These are phyloP conservation scores for Psilocybe cubensis DNA, from an alignment of 768 basidiomycete genomes.

Conservation along the genomic window DNA sequence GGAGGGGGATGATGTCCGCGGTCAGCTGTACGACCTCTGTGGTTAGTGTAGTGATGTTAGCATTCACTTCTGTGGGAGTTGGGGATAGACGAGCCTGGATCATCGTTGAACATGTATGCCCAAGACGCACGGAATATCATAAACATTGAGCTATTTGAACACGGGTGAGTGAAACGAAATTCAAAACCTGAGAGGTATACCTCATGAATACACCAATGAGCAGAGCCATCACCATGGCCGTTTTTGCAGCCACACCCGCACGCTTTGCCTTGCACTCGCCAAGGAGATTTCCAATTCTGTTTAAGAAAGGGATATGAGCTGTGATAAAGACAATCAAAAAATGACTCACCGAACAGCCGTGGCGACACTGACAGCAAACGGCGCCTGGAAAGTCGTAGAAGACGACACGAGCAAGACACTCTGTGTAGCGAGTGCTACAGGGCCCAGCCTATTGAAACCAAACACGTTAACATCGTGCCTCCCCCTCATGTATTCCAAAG, in stretches of 20 bases:
- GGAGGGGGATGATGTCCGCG: constrained; percentile 71
- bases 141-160: constrained; percentile 48
- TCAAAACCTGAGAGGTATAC: constrained; percentile 31
- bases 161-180: background rate
- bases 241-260: constrained; percentile 68
- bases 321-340: background rate
- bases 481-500: background rate
- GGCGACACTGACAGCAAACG: constrained; percentile 82
- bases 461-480: background rate
- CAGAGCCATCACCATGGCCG: constrained; percentile 69
- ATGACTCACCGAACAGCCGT: constrained; percentile 75
- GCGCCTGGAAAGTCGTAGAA: constrained; percentile 81
- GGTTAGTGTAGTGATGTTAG: background rate
- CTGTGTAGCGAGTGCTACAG: constrained; percentile 84
- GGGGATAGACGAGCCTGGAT: constrained; percentile 46
- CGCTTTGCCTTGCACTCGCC: constrained; percentile 79
- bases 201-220: constrained; percentile 69
- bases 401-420: constrained; percentile 81
- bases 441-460: constrained; percentile 61
- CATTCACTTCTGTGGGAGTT: background rate
- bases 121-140: constrained; percentile 65
- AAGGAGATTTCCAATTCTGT: constrained; percentile 85
- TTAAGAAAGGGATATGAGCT: background rate
- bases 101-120: constrained; percentile 76
- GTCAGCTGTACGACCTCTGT: constrained; percentile 62